Evolutionary conservation across 495 filamentous ascomycete genomes (phyloP).

Genomic region (Talaromyces proteolyticus): DNA sequence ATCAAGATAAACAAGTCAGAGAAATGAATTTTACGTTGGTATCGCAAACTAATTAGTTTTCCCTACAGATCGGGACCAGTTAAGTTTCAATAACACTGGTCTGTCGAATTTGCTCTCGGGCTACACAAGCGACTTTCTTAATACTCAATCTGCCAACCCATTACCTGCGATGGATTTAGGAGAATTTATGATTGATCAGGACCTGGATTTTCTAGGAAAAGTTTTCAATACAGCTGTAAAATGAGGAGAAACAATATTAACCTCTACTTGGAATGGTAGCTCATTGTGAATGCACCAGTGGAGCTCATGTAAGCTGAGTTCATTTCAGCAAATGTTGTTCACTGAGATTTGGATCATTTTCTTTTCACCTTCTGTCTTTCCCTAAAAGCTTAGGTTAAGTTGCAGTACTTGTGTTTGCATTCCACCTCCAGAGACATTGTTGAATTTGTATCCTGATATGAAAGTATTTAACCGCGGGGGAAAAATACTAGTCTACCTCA

Average conservation of each 20-base stretch:
- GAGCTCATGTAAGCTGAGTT: not conserved
- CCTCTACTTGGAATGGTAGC: not conserved
- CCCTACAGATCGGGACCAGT: not conserved
- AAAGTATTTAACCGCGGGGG: too few relatives aligned
- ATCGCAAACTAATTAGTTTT: not conserved
- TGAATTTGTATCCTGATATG: too few relatives aligned
- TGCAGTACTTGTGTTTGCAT: too few relatives aligned
- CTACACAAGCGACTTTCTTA: conserved; percentile 5
- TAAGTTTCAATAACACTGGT: not conserved
- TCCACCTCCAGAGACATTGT: too few relatives aligned
- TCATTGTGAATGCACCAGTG: not conserved
- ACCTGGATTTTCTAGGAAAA: conserved; percentile 14
- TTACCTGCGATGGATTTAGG: conserved; percentile 22
- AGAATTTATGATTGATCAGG: conserved; percentile 31
- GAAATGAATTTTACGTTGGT: conserved; percentile 5
- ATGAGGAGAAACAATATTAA: not conserved
- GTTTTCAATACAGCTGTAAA: conserved; percentile 7
- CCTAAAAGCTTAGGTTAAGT: too few relatives aligned
- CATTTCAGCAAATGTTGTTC: not conserved
- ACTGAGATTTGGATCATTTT: not conserved
- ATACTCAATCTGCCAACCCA: conserved; percentile 1
- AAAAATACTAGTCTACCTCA: too few relatives aligned
- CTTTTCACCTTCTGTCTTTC: too few relatives aligned
- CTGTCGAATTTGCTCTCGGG: not conserved
- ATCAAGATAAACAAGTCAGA: not conserved